phyloP scores from a whole-genome alignment of 2,329 filamentous ascomycete genomes.

The Thelonectria rubi region DNA sequence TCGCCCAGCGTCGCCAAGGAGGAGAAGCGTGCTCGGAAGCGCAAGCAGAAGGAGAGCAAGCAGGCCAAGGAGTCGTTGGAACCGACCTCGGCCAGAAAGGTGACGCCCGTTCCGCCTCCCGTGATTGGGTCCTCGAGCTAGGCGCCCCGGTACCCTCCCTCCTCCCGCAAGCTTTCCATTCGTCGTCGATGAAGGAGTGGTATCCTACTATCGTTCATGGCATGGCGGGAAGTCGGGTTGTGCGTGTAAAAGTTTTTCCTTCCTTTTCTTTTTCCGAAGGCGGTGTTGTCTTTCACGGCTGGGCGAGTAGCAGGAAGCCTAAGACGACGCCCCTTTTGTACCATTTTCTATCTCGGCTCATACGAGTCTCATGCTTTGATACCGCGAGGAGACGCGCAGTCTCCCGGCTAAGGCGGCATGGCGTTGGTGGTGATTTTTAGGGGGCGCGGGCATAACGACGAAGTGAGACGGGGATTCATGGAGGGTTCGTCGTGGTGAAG shows the following conservation, averaged over 20 bases:
- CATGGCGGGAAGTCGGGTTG: not conserved
- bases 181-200: not conserved
- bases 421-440: constrained; percentile 40
- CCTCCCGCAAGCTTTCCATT: constrained; percentile 5
- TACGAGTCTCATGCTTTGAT: constrained; percentile 34
- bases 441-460: constrained; percentile 8
- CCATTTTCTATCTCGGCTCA: constrained; percentile 26
- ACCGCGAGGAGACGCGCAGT: constrained; percentile 38
- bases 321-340: constrained; percentile 18
- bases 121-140: constrained; percentile 37
- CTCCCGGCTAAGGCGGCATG: constrained; percentile 41
- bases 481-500: not conserved
- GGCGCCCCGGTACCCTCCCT: constrained; percentile 18
- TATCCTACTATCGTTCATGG: not conserved
- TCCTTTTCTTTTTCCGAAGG: not conserved
- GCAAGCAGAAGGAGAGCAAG: constrained; percentile 42
- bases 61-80: constrained; percentile 31
- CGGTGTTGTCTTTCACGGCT: not conserved
- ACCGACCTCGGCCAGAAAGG: constrained; percentile 31
- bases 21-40: constrained; percentile 45
- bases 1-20: constrained; percentile 39
- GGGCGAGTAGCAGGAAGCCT: constrained; percentile 5
- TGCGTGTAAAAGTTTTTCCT: constrained; percentile 8
- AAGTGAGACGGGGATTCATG: not conserved
- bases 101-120: constrained; percentile 43